Evolutionary conservation across 2,329 filamentous ascomycete species (phyloP).

Genomic region (Diaporthe vexans): DNA sequence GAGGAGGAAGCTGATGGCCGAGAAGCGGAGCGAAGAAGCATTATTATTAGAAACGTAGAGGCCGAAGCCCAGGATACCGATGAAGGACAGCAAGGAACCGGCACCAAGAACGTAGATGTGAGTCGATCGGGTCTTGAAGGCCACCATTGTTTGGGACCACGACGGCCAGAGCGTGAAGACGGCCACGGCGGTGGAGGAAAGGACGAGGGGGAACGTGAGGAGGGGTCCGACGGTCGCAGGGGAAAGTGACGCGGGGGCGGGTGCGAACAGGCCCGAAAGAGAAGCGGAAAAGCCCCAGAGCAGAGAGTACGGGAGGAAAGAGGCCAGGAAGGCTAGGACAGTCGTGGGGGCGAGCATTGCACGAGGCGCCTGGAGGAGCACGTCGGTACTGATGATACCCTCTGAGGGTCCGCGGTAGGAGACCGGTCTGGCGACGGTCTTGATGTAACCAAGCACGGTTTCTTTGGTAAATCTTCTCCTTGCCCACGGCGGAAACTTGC

Average conservation of each 20-base stretch:
- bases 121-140: constrained; percentile 51
- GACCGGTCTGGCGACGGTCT: constrained; percentile 54
- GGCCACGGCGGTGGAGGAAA: constrained; percentile 53
- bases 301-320: constrained; percentile 59
- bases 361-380: constrained; percentile 61
- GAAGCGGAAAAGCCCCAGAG: constrained; percentile 63
- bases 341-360: constrained; percentile 66
- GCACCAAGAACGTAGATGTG: constrained; percentile 43
- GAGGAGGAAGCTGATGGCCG: constrained; percentile 60
- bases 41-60: constrained; percentile 53
- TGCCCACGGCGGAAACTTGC: constrained; percentile 45
- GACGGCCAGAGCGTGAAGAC: constrained; percentile 49
- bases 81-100: constrained; percentile 56
- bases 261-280: constrained; percentile 62
- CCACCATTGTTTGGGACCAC: constrained; percentile 47
- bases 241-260: constrained; percentile 58
- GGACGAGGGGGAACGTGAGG: constrained; percentile 59
- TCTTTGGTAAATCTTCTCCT: constrained; percentile 48
- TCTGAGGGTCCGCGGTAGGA: constrained; percentile 51
- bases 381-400: constrained; percentile 45
- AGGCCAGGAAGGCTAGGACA: constrained; percentile 59
- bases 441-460: constrained; percentile 54
- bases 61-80: constrained; percentile 61
- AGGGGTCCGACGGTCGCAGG: constrained; percentile 59
- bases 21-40: constrained; percentile 51